Conservation (phyloP, 768 basidiomycete species). For the Hemileccinum impolitum region DNA sequence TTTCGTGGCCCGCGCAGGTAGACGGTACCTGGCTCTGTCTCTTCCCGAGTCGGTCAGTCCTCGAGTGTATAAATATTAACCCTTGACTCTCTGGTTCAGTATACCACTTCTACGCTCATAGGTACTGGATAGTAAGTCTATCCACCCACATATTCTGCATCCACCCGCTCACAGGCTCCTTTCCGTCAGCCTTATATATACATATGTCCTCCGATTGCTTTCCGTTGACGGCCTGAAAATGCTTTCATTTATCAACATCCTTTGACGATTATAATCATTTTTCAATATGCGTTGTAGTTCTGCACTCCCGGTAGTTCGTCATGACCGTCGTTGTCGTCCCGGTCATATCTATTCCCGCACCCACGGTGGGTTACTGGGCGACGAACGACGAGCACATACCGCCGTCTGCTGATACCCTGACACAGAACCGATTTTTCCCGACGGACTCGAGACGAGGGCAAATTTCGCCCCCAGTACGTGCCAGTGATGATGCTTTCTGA, state of each 20-base stretch:
- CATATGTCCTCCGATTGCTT: neutral
- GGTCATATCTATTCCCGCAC: neutral
- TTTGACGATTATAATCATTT: no score
- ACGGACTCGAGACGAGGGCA: neutral
- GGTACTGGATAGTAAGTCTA: neutral
- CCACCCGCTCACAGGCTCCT: neutral
- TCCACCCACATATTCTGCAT: no score
- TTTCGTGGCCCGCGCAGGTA: no score
- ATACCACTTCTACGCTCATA: neutral
- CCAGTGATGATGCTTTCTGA: neutral
- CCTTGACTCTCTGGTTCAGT: neutral
- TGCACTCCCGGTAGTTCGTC: neutral
- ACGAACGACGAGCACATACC: no score
- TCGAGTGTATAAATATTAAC: neutral
- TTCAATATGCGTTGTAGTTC: neutral
- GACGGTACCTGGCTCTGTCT: no score
- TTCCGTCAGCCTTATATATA: neutral
- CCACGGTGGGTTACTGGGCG: neutral
- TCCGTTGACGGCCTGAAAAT: neutral
- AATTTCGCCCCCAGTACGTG: neutral
- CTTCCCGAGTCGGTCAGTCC: neutral
- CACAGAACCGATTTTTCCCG: no score
- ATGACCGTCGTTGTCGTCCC: neutral
- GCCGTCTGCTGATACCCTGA: no score
- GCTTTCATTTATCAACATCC: no score